Base-by-base conservation (phyloP, 176 grass and related monocot species). In the Carex myosuroides region DNA sequence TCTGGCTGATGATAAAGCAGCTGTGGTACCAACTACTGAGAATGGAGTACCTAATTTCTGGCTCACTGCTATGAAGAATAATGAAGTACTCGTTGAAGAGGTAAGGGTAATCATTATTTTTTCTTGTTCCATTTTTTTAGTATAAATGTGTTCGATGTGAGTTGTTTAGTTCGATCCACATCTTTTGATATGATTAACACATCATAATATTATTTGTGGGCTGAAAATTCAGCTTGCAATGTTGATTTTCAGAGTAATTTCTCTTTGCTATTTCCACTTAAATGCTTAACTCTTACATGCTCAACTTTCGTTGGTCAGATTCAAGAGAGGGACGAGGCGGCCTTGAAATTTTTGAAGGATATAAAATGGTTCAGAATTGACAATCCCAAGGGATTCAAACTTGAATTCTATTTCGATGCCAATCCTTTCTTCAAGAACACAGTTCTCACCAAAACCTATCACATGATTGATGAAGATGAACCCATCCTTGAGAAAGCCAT, bases 401-500 rank as follows among this genome's bases (percentile, higher is more conserved):
- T 99, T 50, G 93, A 99, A 64, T 99, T 99, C 72, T 82, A 88
- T 78, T 99, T 99, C 0, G 88, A 95, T 54, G 62, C 86, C 1
- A 95, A 99, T 85, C 90, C 91, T 44, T 94, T 92, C 81, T 99
- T 99, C 77, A 95, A 95, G 89, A 99, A 95, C 42, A 71, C 88
- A 22, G 83, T 95, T 54, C 87, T 99, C 73, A 88, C 97, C 35
- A 99, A 99, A 86, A 92, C 91, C 20, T 99, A 99, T 85, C 91
- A 95, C 78, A 96, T 99, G 93, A 93, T 92, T 0, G 90, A 92
- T 84, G 97, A 95, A 75, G 93, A 99, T 88, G 97, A 99, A 59
- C 97, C 97, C 32, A 92, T 96, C 81, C 85, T 99, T 9, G 97
- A 96, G 83, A 99, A 94, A 88, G 97, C 96, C 48, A 90, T 98